phyloP scores from a whole-genome alignment of 768 basidiomycete species.

The Tylopilus sp. region DNA sequence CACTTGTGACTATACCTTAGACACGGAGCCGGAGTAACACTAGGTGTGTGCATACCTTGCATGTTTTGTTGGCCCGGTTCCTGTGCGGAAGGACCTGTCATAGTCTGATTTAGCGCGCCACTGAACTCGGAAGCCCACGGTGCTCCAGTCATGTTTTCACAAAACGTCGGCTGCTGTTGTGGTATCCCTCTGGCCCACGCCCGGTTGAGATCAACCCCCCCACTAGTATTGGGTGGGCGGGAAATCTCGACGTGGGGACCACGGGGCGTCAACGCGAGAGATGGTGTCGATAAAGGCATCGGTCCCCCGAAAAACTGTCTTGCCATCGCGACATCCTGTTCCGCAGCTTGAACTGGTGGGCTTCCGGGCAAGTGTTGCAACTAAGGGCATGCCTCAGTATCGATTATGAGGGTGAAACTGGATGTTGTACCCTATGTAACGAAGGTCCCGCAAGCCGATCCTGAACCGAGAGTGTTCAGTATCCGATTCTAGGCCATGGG shows the following conservation, averaged over 20 bases:
- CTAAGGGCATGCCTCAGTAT: slow-evolving; percentile 34
- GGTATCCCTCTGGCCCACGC: slow-evolving; percentile 55
- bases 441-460: slow-evolving; percentile 75
- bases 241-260: slow-evolving; percentile 31
- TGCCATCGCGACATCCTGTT: slow-evolving; percentile 70
- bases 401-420: background rate
- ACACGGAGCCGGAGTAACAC: background rate
- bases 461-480: slow-evolving; percentile 34
- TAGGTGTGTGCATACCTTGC: slow-evolving; percentile 15
- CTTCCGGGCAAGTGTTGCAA: slow-evolving; percentile 72
- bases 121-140: slow-evolving; percentile 61
- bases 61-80: slow-evolving; percentile 26
- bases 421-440: slow-evolving; percentile 53
- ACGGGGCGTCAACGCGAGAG: slow-evolving; percentile 34
- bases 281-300: slow-evolving; percentile 30
- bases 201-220: slow-evolving; percentile 40
- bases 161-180: slow-evolving; percentile 37
- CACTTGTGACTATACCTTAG: slow-evolving; percentile 16
- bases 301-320: slow-evolving; percentile 73
- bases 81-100: slow-evolving; percentile 31
- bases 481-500: background rate
- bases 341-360: slow-evolving; percentile 44
- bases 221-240: slow-evolving; percentile 19
- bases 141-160: slow-evolving; percentile 31
- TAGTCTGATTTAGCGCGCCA: slow-evolving; percentile 22